Evolutionary conservation across 169 alveolate genomes (phyloP), one percentile per base, ranked within the genome.

Genomic region (Plasmodium berghei): DNA sequence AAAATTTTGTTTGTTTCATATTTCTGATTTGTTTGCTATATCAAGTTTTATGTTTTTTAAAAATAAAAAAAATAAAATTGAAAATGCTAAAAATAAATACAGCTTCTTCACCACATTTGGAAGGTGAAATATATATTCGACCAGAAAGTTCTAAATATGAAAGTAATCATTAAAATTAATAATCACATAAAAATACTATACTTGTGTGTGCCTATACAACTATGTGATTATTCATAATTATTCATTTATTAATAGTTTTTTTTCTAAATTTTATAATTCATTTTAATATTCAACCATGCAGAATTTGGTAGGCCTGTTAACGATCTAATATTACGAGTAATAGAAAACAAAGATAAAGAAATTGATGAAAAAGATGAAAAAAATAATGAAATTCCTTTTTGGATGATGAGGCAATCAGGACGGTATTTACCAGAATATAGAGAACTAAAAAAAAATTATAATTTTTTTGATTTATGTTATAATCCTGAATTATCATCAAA

Each of bases 371-470:
- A 34, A 3, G 42, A 4, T 4, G 61, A 66, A 24, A 66, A 83
- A 5, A 95, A 90, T 9, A 66, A 73, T 16, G 95, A 90, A 24
- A 80, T 93, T 14, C 98, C 97, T 5, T 91, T 95, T 42, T 96
- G 98, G 97, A 90, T 94, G 12, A 96, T 96, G 98, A 22, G 98
- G 16, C 96, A 96, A 62, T 97, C 98, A 0, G 98, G 98, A 2
- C 62, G 98, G 61, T 96, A 96, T 72, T 88, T 96, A 22, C 96
- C 96, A 2, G 98, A 96, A 64, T 96, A 93, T 72, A 42, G 88
- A 61, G 92, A 54, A 22, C 49, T 93, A 46, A 67, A 95, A 42
- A 87, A 74, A 16, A 83, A 80, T 34, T 69, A 92, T 71, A 92
- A 85, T 5, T 96, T 96, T 87, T 90, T 96, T 55, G 89, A 90